Base-by-base conservation (phyloP, 495 filamentous ascomycete genomes). In the Talaromyces trachyspermus region DNA sequence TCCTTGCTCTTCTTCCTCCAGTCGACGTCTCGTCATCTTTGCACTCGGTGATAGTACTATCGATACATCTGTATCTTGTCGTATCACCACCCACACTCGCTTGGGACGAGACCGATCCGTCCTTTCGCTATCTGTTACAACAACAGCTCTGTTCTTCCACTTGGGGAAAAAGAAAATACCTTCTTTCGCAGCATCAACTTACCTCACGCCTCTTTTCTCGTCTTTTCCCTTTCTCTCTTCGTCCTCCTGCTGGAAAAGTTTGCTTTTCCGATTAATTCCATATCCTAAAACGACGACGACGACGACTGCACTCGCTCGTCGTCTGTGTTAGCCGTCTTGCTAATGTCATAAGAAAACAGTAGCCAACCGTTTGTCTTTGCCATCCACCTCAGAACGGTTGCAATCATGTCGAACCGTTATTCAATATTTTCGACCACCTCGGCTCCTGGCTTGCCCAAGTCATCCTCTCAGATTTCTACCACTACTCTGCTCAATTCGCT, bases 401-500 rank as follows among this genome's bases (percentile, higher is more conserved):
- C 35, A 29, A 48, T 54, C 64, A 92, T 83, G 76, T 85, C 88
- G 71, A 78, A 84, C 64, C 86, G 90, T 54, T 85, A 86, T 70
- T 95, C 91, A 23, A 80, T 86, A 64, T 94, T 86, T 63, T 96
- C 91, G 43, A 83, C 76, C 57, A 73, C 78, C 53, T 89, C 87
- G 39, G 77, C 79, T 19, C 63, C 63, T 46, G 71, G 72, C 24
- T 75, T 71, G 33, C 76, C 75, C 39, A 82, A 84, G 54, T 83
- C 86, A 50, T 74, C 84, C 3, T 65, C 78, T 22, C 89, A 95
- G 56, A 81, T 98, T 19, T 95, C 92, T 7, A 95, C 94, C 3
- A 91, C 89, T 6, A 91, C 88, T 1, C 75, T 97, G 20, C 78
- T 98, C 42, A 95, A 95, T 64, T 81, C 89, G 46, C 76, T 96